Percentiles rank a stretch among this genome's conserved stretches.
phyloP scores from a whole-genome alignment of 345 rosid genomes.

The Cardiospermum halicacabum region DNA sequence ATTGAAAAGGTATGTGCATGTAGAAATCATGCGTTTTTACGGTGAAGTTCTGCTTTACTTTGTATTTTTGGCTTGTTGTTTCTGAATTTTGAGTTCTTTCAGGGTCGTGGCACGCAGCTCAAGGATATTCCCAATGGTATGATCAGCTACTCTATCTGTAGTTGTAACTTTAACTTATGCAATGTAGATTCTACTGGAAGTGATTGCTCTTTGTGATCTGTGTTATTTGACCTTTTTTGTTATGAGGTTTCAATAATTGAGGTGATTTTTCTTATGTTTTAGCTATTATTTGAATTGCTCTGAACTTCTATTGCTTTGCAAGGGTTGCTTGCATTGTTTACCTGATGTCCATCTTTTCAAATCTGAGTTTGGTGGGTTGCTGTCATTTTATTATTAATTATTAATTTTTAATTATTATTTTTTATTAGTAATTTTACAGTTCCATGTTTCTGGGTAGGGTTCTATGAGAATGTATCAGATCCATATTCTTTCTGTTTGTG shows the following conservation, averaged over 20 bases:
- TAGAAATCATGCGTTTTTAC: not conserved
- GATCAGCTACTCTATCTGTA: slow-evolving; percentile 1
- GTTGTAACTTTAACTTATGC: not conserved
- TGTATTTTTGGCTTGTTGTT: not conserved
- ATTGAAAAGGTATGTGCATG: slow-evolving; percentile 54
- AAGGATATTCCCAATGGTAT: slow-evolving; percentile 94
- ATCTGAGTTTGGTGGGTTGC: not conserved
- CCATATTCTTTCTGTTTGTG: not conserved
- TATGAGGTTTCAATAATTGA: not conserved
- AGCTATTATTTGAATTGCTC: not conserved
- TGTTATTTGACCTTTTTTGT: not conserved
- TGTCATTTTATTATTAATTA: not conserved
- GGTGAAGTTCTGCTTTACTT: not conserved
- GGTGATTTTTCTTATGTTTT: not conserved
- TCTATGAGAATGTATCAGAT: not conserved
- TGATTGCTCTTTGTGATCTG: not conserved
- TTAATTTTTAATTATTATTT: no score
- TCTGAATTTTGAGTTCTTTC: slow-evolving; percentile 21
- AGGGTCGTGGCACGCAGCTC: slow-evolving; percentile 87
- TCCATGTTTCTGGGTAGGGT: not conserved
- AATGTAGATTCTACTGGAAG: not conserved
- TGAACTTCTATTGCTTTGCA: not conserved
- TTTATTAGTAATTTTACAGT: no score
- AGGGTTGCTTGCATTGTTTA: not conserved
- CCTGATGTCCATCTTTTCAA: not conserved